Evolutionary conservation across 345 rosid species (phyloP).

Genomic region (Nephelium lappaceum): DNA sequence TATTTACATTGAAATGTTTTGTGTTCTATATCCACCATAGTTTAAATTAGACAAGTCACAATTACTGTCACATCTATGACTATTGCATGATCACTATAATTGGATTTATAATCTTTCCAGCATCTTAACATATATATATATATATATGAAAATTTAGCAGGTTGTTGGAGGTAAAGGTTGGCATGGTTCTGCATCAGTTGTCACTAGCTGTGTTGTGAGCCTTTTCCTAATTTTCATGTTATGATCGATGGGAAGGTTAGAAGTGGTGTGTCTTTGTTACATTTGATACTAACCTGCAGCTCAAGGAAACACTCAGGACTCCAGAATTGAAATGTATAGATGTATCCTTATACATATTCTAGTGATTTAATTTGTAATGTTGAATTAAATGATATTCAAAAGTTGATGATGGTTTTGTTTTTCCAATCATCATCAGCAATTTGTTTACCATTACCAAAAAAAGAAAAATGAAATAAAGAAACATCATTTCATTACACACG

Average conservation of each 20-base stretch:
- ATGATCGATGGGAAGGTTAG: not conserved
- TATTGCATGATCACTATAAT: not conserved
- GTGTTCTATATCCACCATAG: no score
- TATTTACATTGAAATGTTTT: not conserved
- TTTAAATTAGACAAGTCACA: not conserved
- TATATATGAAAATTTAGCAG: conserved; percentile 15
- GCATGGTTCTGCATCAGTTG: conserved; percentile 30
- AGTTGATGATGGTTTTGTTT: conserved; percentile 22
- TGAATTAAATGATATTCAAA: conserved; percentile 13
- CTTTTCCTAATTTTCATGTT: conserved; percentile 23
- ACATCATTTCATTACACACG: not conserved
- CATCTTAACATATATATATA: no score
- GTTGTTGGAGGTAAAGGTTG: conserved; percentile 27
- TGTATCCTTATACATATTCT: not conserved
- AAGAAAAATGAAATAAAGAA: not conserved
- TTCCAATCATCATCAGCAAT: conserved; percentile 17
- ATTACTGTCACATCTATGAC: not conserved
- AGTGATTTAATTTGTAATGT: conserved; percentile 15
- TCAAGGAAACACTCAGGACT: not conserved
- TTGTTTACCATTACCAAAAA: not conserved
- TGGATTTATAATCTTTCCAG: not conserved
- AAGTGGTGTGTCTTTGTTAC: not conserved
- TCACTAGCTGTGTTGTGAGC: conserved; percentile 24
- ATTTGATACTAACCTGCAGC: not conserved
- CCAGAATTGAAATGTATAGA: conserved; percentile 18